These are phyloP conservation scores for Eragrostis tef DNA, from an alignment of 202 grass and related monocot genomes.

Conservation along the genomic window DNA sequence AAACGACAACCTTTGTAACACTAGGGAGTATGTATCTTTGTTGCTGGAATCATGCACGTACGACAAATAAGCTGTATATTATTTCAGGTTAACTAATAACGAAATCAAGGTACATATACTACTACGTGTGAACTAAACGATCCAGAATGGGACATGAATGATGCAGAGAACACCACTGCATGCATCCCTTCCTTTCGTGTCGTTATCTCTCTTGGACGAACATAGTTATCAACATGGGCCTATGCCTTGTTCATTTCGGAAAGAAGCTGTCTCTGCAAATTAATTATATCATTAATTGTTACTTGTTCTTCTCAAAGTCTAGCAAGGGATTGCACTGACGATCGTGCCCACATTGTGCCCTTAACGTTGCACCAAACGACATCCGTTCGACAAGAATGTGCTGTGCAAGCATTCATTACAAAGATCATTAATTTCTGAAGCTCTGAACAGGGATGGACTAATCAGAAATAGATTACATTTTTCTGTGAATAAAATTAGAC, in stretches of 20 bases:
- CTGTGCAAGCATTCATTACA: background rate
- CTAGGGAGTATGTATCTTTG: no score
- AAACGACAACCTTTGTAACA: no score
- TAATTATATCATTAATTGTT: background rate
- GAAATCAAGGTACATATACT: no score
- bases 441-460: no score
- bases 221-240: slow-evolving; percentile 44
- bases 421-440: no score
- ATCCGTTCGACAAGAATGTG: slow-evolving; percentile 25
- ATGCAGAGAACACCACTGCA: slow-evolving; percentile 1
- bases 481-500: background rate
- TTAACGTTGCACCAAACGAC: slow-evolving; percentile 51
- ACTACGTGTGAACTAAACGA: no score
- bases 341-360: slow-evolving; percentile 12
- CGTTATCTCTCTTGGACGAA: slow-evolving; percentile 55
- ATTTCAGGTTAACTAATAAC: no score
- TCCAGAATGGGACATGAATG: background rate
- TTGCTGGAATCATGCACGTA: no score
- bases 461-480: background rate
- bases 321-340: background rate
- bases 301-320: slow-evolving; percentile 16
- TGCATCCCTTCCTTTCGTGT: slow-evolving; percentile 37
- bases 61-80: no score
- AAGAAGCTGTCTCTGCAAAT: slow-evolving; percentile 27
- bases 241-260: slow-evolving; percentile 26